Base-by-base conservation (phyloP, 768 basidiomycete genomes). In the Amanita rubescens region DNA sequence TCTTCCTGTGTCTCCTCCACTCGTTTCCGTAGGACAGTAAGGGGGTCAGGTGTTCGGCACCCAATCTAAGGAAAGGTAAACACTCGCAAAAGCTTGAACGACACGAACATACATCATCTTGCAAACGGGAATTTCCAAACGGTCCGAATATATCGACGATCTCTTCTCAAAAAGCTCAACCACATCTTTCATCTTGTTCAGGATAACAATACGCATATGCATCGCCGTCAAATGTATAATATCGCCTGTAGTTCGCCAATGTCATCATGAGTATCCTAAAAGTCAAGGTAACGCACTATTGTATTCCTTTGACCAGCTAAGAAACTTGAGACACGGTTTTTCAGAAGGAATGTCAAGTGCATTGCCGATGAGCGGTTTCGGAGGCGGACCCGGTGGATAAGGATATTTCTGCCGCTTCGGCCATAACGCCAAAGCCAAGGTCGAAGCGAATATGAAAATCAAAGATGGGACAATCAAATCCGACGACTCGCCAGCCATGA, bases 311-410 rank as follows among this genome's bases (percentile, higher is more conserved):
- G 46, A 30, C 46, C 25, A 32, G 12, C 30, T 20, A 10, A 14
- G 9, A 17, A 39, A 41, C 11, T 25, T 39, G 35, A 25, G 19
- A n/a, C 19, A 37, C 4, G 37, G 32, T 14, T 24, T 41, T 7
- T 30, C 20, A 1, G 19, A 32, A 5, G 41, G 51, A 6, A 52
- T 20, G 22, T 52, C 30, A 22, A 43, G 17, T 20, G 27, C 39
- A 19, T 52, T 52, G 2, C 51, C 51, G 15, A 52, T 43, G 3
- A 52, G 24, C 14, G 51, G 51, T 17, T 34, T 52, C 9, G 51
- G 51, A 2, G 30, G 41, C 17, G 51, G 51, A 14, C 51, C 51
- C 3, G 51, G 51, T 2, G 51, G 51, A 32, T 52, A 52, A 6
- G 42, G 51, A n/a, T 15, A 4, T 22, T 12, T n/a, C 17, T 17